phyloP scores from a whole-genome alignment of 345 rosid species.

The Citrus reticulata region DNA sequence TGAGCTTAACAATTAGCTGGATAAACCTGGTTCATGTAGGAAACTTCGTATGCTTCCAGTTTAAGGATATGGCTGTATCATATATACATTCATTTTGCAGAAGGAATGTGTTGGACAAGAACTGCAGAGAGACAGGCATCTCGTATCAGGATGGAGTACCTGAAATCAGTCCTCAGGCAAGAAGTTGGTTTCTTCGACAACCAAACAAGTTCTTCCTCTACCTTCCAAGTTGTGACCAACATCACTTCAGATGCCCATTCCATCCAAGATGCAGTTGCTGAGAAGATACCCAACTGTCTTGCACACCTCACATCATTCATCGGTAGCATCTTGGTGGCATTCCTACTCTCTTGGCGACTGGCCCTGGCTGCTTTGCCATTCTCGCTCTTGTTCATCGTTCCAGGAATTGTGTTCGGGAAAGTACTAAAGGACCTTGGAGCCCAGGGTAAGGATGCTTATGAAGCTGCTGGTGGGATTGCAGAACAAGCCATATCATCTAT shows the following conservation, averaged over 20 bases:
- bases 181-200: slow-evolving; percentile 50
- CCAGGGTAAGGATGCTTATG: slow-evolving; percentile 37
- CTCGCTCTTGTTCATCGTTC: slow-evolving; percentile 38
- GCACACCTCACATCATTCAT: slow-evolving; percentile 41
- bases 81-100: slow-evolving; percentile 19
- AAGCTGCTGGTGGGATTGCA: slow-evolving; percentile 41
- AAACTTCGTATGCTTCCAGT: background rate
- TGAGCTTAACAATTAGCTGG: too few relatives aligned
- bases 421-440: slow-evolving; percentile 34
- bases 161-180: slow-evolving; percentile 41
- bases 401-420: slow-evolving; percentile 44
- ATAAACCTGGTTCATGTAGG: background rate
- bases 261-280: slow-evolving; percentile 46
- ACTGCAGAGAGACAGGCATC: slow-evolving; percentile 54
- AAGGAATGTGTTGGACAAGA: slow-evolving; percentile 57
- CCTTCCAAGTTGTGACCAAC: slow-evolving; percentile 40
- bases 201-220: slow-evolving; percentile 32
- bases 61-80: background rate
- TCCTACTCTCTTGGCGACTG: slow-evolving; percentile 49
- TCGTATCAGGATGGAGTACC: slow-evolving; percentile 42
- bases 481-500: slow-evolving; percentile 57
- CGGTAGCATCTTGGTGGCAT: slow-evolving; percentile 30
- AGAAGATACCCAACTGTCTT: slow-evolving; percentile 43
- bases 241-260: slow-evolving; percentile 43
- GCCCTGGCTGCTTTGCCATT: slow-evolving; percentile 46